These are phyloP conservation scores for Sphagnum magellanicum DNA, from an alignment of 228 moss, liverwort and hornwort genomes.

Conservation along the genomic window DNA sequence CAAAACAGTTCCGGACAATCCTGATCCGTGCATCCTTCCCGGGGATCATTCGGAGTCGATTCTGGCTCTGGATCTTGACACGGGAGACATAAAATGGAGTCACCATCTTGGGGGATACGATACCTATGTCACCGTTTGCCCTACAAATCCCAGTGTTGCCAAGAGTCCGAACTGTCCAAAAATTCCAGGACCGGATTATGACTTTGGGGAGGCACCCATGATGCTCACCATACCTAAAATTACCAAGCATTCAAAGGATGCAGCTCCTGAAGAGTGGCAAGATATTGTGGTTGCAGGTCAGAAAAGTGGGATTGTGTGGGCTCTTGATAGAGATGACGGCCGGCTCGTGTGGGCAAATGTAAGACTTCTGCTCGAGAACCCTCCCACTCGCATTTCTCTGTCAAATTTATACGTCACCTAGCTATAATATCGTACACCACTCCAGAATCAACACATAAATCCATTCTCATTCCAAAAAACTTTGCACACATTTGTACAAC, in stretches of 20 bases:
- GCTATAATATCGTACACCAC: background rate
- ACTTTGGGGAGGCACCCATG: conserved; percentile 42
- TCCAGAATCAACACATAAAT: background rate
- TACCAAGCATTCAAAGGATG: background rate
- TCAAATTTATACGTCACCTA: background rate
- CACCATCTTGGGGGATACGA: conserved; percentile 19
- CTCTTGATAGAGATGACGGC: conserved; percentile 29
- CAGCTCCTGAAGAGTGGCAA: background rate
- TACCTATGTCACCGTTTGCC: conserved; percentile 20
- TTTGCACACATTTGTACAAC: no score
- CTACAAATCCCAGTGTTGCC: no score
- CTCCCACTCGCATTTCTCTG: background rate
- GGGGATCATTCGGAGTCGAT: conserved; percentile 21
- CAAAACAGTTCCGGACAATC: conserved; percentile 14
- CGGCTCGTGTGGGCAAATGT: conserved; percentile 33
- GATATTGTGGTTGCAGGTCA: conserved; percentile 37
- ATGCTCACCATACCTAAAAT: conserved; percentile 15
- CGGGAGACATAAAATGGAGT: conserved; percentile 15
- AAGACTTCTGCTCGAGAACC: background rate
- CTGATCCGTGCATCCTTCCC: conserved; percentile 19
- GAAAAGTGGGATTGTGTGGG: conserved; percentile 40
- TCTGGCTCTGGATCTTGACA: conserved; percentile 23
- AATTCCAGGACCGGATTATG: conserved; percentile 35
- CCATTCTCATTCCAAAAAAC: background rate
- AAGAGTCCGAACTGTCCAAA: conserved; percentile 30